Evolutionary conservation across 192 early-diverging fungal genomes (phyloP), one percentile per base, ranked within the genome.

Genomic region (Ambispora gerdemannii): DNA sequence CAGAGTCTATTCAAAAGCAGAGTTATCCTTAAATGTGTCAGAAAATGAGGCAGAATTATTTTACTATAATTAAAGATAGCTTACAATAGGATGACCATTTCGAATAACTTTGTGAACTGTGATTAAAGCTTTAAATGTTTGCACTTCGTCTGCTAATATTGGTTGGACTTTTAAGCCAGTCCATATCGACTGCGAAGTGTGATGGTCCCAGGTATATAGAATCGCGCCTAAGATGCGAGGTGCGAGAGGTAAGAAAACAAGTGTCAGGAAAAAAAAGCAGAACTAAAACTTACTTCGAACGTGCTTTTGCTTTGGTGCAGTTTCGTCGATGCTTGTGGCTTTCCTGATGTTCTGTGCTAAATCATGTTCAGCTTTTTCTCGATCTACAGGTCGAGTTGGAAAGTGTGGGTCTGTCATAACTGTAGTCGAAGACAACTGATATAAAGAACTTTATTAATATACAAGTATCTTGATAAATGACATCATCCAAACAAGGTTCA

Each of bases 301-400:
- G 81, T 98, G 97, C 82, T 97, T 98, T 78, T 95, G 95, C 77
- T 98, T 98, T 65, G 96, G 96, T 2, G 96, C 91, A 24, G 89
- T 88, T 74, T 98, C 96, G 34, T 96, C 95, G 34, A 80, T 67
- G 55, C 87, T 88, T 10, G 92, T 89, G 17, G 95, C 96, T 79
- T 98, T 98, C 71, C 90, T 91, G 65, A 97, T 94, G 73, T 89
- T 87, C n/a, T 82, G 83, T 56, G 90, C 83, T 30, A 98, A 85
- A 51, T 96, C 92, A 50, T 90, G 78, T 72, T 98, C 95, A 55
- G 88, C 90, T 82, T 90, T 92, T 67, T 83, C 85, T 32, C 83
- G 78, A 78, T 85, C 83, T 34, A 83, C 80, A 28, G 83, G 74
- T 63, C 89, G 85, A 35, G 86, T 72, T 50, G 82, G 77, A 76